Evolutionary conservation across 1,284 basidiomycete species (phyloP), one percentile per base, ranked within the genome.

Genomic region (Trichosporon sp.): DNA sequence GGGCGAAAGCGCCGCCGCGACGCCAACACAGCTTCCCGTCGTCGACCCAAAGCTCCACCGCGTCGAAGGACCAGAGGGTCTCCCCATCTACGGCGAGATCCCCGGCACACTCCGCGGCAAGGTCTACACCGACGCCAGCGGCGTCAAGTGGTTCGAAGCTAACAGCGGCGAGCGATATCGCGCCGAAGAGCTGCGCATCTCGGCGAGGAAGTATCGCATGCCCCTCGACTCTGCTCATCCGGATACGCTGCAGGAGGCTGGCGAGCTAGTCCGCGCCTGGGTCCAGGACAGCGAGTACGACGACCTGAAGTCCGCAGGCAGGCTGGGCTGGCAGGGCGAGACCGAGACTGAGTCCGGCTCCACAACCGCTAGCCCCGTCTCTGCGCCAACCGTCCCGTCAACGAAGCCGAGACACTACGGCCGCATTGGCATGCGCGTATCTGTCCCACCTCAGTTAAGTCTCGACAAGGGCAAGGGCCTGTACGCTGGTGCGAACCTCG

Each of bases 171-270:
- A 36, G 10, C 23, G 46, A 32, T 65, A 33, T 44, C 62, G 67
- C 8, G 59, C 58, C n/a, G 65, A 61, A 3, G 63, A 66, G 16
- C 58, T 66, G 4, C 65, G 63, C 37, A 31, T 66, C 29, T 36
- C 60, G n/a, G 46, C 60, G 7, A 56, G 56, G 44, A 69, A 69
- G 63, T 69, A 66, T 57, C 23, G 23, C 3, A 69, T 69, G 67
- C 67, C 67, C 19, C 44, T 46, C 6, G 67, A 69, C 57, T 61
- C 58, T 10, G 65, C 66, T 56, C 67, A 69, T 31, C 67, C 67
- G 3, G 67, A 69, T 25, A 63, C 67, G n/a, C 61, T 60, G 4
- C 36, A 40, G 9, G 65, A 66, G 32, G 25, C 46, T 16, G 63
- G 58, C 40, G 65, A 61, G 40, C 49, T 56, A 2, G 61, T 66